Evolutionary conservation across 2,329 filamentous ascomycete genomes (phyloP).

Genomic region (Leptographium radiaticola): DNA sequence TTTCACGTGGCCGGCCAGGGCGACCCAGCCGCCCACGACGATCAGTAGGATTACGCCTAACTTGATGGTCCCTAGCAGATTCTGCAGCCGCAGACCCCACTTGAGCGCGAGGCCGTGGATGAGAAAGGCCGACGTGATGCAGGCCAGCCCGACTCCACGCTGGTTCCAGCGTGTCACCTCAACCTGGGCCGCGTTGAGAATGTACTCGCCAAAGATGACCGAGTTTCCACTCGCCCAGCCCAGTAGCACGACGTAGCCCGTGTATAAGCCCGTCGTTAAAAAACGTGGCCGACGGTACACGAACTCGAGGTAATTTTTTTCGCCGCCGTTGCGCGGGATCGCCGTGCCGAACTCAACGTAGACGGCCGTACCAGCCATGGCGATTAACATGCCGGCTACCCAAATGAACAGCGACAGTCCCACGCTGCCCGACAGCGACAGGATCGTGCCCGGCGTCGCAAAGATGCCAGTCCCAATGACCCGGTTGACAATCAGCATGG

Average conservation of each 20-base stretch:
- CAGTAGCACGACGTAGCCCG: slow-evolving; percentile 48
- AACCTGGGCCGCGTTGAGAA: slow-evolving; percentile 49
- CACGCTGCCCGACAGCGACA: slow-evolving; percentile 44
- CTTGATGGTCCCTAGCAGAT: slow-evolving; percentile 52
- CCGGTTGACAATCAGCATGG: slow-evolving; percentile 50
- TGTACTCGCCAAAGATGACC: slow-evolving; percentile 58
- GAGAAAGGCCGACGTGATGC: slow-evolving; percentile 50
- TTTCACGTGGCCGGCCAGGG: slow-evolving; percentile 46
- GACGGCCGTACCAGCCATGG: slow-evolving; percentile 47
- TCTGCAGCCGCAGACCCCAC: slow-evolving; percentile 56
- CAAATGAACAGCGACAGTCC: slow-evolving; percentile 51
- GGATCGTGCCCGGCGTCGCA: slow-evolving; percentile 46
- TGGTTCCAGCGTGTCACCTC: slow-evolving; percentile 55
- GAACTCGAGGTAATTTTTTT: slow-evolving; percentile 56
- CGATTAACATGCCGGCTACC: slow-evolving; percentile 49
- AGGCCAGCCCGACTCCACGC: slow-evolving; percentile 51
- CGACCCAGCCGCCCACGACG: slow-evolving; percentile 47
- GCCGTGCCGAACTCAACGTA: slow-evolving; percentile 55
- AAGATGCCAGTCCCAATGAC: slow-evolving; percentile 58
- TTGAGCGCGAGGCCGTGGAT: slow-evolving; percentile 52
- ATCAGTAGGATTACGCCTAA: slow-evolving; percentile 53
- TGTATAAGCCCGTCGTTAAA: slow-evolving; percentile 46
- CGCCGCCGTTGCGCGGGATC: slow-evolving; percentile 50
- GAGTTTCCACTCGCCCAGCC: slow-evolving; percentile 56
- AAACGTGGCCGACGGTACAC: slow-evolving; percentile 48